phyloP scores from a whole-genome alignment of 352 stramenopile genomes.

The Phytopythium litorale region DNA sequence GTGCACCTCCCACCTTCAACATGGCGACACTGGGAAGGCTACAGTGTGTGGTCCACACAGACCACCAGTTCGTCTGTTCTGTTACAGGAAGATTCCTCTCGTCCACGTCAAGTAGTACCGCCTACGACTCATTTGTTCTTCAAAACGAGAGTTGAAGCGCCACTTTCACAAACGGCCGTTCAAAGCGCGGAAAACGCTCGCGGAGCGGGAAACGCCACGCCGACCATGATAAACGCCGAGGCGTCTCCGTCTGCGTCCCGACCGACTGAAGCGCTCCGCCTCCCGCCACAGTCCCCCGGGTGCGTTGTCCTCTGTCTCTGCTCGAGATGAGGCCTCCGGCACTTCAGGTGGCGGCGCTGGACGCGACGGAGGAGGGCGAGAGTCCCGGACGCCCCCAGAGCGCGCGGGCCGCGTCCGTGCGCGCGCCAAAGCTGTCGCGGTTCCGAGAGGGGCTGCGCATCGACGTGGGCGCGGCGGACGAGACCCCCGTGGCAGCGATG shows the following conservation, averaged over 20 bases:
- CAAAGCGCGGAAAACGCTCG: not conserved
- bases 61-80: conserved; percentile 5
- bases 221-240: not conserved
- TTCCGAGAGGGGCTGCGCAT: conserved; percentile 35
- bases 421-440: conserved; percentile 9
- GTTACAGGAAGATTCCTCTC: conserved; percentile 13
- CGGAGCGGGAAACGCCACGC: not conserved
- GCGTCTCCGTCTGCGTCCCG: not conserved
- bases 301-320: not conserved
- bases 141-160: conserved; percentile 14
- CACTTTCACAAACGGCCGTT: not conserved
- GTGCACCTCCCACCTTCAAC: conserved; percentile 2
- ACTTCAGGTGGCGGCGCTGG: not conserved
- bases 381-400: not conserved
- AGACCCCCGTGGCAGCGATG: conserved; percentile 19
- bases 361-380: conserved; percentile 4
- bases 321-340: not conserved
- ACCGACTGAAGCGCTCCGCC: not conserved
- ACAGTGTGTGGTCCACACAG: conserved; percentile 1
- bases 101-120: not conserved
- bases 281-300: too few relatives aligned
- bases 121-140: conserved; percentile 12
- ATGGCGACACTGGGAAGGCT: not conserved
- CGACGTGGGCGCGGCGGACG: conserved; percentile 36
- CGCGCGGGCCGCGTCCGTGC: conserved; percentile 4